A percentile compares a stretch with the other conserved stretches of the same genome.
Evolutionary conservation across 2,329 filamentous ascomycete species (phyloP).

Genomic region (Ophiocordyceps robertsii): DNA sequence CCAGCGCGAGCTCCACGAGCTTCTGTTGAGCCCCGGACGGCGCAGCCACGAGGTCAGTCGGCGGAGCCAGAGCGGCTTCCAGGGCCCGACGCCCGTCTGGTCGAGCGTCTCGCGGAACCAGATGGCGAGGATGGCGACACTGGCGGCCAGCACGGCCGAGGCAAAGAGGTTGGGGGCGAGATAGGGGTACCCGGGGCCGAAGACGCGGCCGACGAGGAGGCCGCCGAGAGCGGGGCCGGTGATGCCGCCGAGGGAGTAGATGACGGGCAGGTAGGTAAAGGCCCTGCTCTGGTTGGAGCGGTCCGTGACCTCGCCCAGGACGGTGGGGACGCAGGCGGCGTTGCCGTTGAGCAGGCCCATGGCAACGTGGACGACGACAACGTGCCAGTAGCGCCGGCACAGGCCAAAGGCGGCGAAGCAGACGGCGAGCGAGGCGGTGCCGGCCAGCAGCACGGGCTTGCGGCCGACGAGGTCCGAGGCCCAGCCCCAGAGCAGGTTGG

Average conservation of each 20-base stretch:
- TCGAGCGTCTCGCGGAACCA: conserved; percentile 71
- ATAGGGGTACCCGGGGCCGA: conserved; percentile 57
- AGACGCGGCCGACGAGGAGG: conserved; percentile 53
- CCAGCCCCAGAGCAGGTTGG: conserved; percentile 58
- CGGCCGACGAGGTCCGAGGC: conserved; percentile 53
- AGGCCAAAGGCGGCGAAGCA: conserved; percentile 86
- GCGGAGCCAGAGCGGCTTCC: conserved; percentile 19
- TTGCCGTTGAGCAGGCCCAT: conserved; percentile 96
- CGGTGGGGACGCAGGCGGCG: conserved; percentile 85
- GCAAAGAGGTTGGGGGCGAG: conserved; percentile 72
- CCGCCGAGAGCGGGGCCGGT: conserved; percentile 88
- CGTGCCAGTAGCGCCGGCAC: conserved; percentile 69
- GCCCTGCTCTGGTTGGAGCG: conserved; percentile 86
- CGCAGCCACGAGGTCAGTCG: conserved; percentile 15
- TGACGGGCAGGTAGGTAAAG: conserved; percentile 86
- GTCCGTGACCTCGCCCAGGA: conserved; percentile 88
- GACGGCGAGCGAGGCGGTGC: conserved; percentile 66
- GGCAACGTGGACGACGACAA: conserved; percentile 69
- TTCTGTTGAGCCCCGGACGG: conserved; percentile 7
- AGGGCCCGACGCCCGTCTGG: conserved; percentile 12
- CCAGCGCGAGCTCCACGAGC: conserved; percentile 26
- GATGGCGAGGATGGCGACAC: conserved; percentile 60
- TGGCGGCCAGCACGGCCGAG: conserved; percentile 56
- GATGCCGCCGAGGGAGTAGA: conserved; percentile 92
- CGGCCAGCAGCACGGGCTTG: conserved; percentile 62